A percentile compares a stretch with the other conserved stretches of the same genome.
These are phyloP conservation scores for Penicillium sp. DNA, from an alignment of 2,329 filamentous ascomycete genomes.

Conservation along the genomic window DNA sequence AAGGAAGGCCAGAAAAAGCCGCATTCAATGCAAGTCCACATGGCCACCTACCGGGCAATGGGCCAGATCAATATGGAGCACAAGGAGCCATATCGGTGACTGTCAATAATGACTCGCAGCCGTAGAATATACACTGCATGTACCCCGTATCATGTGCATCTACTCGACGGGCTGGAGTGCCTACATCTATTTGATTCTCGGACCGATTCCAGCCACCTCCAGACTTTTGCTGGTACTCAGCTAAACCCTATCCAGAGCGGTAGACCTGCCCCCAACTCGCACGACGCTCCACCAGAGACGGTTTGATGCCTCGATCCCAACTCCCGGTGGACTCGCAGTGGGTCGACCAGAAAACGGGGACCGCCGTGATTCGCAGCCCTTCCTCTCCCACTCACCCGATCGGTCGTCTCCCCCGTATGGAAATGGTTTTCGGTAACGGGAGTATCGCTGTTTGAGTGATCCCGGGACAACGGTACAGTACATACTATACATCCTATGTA, in stretches of 20 bases:
- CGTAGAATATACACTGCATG: too few species aligned
- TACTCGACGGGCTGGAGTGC: neutral
- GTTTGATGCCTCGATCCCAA: slow-evolving; percentile 26
- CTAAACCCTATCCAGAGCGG: too few species aligned
- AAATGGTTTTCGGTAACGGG: slow-evolving; percentile 2
- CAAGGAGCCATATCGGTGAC: too few species aligned
- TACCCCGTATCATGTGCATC: too few species aligned
- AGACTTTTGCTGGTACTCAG: slow-evolving; percentile 2
- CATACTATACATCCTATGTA: too few species aligned
- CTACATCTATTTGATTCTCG: neutral
- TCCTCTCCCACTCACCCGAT: slow-evolving; percentile 5
- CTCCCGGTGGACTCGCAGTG: slow-evolving; percentile 14
- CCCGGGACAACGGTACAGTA: neutral
- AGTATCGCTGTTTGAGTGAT: neutral
- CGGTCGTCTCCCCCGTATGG: slow-evolving; percentile 19
- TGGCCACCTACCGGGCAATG: too few species aligned
- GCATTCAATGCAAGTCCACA: too few species aligned
- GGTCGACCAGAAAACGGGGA: slow-evolving; percentile 7
- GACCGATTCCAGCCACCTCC: slow-evolving; percentile 16
- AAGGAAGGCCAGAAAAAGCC: too few species aligned
- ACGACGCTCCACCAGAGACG: too few species aligned
- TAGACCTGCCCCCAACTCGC: too few species aligned
- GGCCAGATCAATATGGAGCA: too few species aligned
- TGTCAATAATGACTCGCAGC: too few species aligned
- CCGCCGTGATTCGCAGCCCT: slow-evolving; percentile 14